Evolutionary conservation across 1,284 basidiomycete genomes (phyloP).

Genomic region (Coniferiporia weirii): DNA sequence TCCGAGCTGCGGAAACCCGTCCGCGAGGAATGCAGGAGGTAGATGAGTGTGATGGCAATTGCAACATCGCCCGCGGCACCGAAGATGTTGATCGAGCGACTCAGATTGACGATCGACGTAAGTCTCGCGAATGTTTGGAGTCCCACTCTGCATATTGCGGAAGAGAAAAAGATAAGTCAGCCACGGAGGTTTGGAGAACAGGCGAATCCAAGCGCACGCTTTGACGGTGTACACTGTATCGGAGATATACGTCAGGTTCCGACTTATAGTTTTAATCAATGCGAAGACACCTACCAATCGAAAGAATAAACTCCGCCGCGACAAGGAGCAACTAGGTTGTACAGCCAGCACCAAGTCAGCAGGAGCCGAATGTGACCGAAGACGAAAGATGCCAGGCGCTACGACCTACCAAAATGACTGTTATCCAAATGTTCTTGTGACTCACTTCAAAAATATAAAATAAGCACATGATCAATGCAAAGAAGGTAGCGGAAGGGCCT

Average conservation of each 20-base stretch:
- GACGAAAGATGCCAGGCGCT: background rate
- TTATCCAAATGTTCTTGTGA: conserved; percentile 10
- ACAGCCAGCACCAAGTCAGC: background rate
- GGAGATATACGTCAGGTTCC: background rate
- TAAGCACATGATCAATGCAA: background rate
- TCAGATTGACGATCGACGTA: conserved; percentile 10
- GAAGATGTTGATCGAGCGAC: conserved; percentile 13
- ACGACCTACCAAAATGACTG: conserved; percentile 3
- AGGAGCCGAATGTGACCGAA: background rate
- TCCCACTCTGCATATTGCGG: background rate
- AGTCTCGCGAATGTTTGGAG: conserved; percentile 12
- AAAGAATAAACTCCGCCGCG: background rate
- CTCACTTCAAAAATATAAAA: conserved; percentile 5
- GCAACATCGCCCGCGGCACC: conserved; percentile 12
- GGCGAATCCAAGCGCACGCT: background rate
- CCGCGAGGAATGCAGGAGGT: conserved; percentile 11
- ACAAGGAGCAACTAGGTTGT: background rate
- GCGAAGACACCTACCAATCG: conserved; percentile 1
- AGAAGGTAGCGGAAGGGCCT: background rate
- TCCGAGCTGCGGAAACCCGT: conserved; percentile 18
- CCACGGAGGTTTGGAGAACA: background rate
- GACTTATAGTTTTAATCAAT: background rate
- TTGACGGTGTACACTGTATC: conserved; percentile 7
- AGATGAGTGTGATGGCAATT: conserved; percentile 15
- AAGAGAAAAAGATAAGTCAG: background rate